A percentile compares a stretch with the other conserved stretches of the same genome.
phyloP scores from a whole-genome alignment of 1,284 basidiomycete species.

The Ceratobasidium sp. region DNA sequence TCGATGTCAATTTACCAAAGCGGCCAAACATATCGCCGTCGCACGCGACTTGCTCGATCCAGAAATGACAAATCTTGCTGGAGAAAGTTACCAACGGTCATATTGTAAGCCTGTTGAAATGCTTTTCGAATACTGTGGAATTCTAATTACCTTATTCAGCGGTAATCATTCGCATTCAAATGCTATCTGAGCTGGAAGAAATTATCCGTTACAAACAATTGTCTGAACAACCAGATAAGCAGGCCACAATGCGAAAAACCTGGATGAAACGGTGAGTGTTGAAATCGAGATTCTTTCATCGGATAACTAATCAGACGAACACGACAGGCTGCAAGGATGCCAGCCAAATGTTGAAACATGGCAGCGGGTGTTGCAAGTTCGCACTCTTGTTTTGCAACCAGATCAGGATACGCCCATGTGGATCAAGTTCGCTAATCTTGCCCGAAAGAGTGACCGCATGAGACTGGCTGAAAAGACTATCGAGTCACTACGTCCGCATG shows the following conservation, averaged over 20 bases:
- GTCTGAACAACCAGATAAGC: slow-evolving; percentile 92
- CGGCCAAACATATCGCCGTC: slow-evolving; percentile 88
- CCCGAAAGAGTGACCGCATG: slow-evolving; percentile 85
- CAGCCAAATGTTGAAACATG: slow-evolving; percentile 99
- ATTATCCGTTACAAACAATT: slow-evolving; percentile 96
- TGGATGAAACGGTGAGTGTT: slow-evolving; percentile 86
- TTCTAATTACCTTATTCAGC: slow-evolving; percentile 52
- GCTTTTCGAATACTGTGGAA: not conserved
- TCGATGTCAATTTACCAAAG: slow-evolving; percentile 93
- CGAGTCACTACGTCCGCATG: slow-evolving; percentile 68
- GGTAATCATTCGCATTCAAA: slow-evolving; percentile 96
- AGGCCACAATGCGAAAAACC: slow-evolving; percentile 83
- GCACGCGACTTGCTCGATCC: slow-evolving; percentile 94
- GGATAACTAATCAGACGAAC: slow-evolving; percentile 7
- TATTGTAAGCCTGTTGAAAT: slow-evolving; percentile 32
- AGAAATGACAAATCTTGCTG: slow-evolving; percentile 90
- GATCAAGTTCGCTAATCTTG: slow-evolving; percentile 92
- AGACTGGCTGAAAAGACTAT: slow-evolving; percentile 96
- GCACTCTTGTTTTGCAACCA: slow-evolving; percentile 91
- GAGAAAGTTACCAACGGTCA: slow-evolving; percentile 95
- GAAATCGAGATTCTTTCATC: not conserved
- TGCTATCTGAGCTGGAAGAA: slow-evolving; percentile 98
- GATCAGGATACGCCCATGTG: slow-evolving; percentile 97
- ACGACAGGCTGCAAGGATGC: slow-evolving; percentile 83
- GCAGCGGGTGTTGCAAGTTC: slow-evolving; percentile 97